Base-by-base conservation (phyloP, 805 yeast species). In the Ogataea nakhonphanomensis region DNA sequence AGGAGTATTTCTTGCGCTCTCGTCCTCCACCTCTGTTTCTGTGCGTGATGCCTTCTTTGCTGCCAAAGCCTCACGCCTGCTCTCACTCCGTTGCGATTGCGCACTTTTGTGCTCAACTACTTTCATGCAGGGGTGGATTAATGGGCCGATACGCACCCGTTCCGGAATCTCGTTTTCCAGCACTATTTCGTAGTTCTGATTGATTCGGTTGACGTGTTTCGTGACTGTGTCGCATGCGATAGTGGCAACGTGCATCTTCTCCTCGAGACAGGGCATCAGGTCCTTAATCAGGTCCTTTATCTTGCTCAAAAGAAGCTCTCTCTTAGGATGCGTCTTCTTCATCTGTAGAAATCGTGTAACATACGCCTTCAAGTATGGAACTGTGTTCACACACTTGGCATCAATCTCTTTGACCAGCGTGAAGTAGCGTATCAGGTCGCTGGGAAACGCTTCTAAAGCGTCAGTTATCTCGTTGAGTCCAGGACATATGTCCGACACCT, bases 161-260 rank as follows among this genome's bases (percentile, higher is more conserved):
- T 82, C 84, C 1, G 98, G 97, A 21, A 93, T 81, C 64, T 93
- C 99, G 53, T 75, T 70, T 53, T 80, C 78, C 41, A 74, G 67
- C 33, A 83, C 65, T 20, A 91, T 84, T 34, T 84, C 84, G 66
- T 78, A 90, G 56, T 86, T 95, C 50, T 83, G 78, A 57, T 90
- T 85, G 48, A 93, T 72, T 37, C 97, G 71, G 37, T 70, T 73
- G 40, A 87, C 65, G 54, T 87, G 84, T 43, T 81, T 78, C 23
- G 72, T 66, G 33, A 89, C 73, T 9, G 81, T 73, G 52, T 90
- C 97, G 23, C 86, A 74, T 15, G 97, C 96, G 28, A 87, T 81
- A 1, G 91, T 82, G 4, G 97, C 91, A 30, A 93, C 96, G 61
- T 91, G 97, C 95, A 93, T 88, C 64, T 93, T 93, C 60, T 93